Percentiles rank a stretch among this genome's conserved stretches.
Conservation (phyloP, 306 rosid genomes). For the Macrotyloma uniflorum region DNA sequence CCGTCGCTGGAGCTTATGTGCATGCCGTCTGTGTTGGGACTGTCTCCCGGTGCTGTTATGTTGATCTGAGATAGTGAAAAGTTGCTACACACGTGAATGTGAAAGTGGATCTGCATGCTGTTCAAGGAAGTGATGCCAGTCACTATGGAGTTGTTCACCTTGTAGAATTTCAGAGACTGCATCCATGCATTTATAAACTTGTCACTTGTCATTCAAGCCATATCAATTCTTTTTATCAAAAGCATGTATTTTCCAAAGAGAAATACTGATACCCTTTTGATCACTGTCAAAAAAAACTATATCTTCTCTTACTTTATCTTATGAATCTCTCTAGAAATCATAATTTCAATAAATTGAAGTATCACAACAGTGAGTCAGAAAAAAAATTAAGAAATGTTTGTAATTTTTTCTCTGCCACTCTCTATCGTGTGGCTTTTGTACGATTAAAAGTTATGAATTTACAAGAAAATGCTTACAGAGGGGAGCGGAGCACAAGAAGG, state of each 20-base stretch:
- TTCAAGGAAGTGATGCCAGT: constrained; percentile 56
- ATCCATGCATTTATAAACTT: constrained; percentile 25
- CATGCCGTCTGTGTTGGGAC: constrained; percentile 88
- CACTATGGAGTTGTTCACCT: constrained; percentile 45
- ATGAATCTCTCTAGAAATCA: too few relatives aligned
- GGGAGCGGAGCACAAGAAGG: constrained; percentile 49
- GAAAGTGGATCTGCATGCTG: constrained; percentile 61
- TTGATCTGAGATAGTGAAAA: constrained; percentile 35
- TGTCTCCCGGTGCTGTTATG: constrained; percentile 55
- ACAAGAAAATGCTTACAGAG: constrained; percentile 56
- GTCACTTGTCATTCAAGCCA: not conserved
- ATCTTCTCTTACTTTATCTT: too few relatives aligned
- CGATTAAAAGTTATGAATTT: too few relatives aligned
- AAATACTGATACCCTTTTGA: too few relatives aligned
- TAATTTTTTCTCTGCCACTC: too few relatives aligned
- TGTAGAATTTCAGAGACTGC: constrained; percentile 59
- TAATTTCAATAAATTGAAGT: too few relatives aligned
- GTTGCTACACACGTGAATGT: constrained; percentile 36
- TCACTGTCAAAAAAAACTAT: too few relatives aligned
- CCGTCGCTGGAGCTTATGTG: constrained; percentile 46
- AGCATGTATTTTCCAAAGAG: too few relatives aligned
- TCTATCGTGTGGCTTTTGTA: too few relatives aligned
- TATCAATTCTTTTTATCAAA: not conserved
- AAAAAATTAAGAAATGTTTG: too few relatives aligned
- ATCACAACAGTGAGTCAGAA: too few relatives aligned